Base-by-base conservation (phyloP, 371 early-diverging fungal genomes). In the Haplosporangium sp. region DNA sequence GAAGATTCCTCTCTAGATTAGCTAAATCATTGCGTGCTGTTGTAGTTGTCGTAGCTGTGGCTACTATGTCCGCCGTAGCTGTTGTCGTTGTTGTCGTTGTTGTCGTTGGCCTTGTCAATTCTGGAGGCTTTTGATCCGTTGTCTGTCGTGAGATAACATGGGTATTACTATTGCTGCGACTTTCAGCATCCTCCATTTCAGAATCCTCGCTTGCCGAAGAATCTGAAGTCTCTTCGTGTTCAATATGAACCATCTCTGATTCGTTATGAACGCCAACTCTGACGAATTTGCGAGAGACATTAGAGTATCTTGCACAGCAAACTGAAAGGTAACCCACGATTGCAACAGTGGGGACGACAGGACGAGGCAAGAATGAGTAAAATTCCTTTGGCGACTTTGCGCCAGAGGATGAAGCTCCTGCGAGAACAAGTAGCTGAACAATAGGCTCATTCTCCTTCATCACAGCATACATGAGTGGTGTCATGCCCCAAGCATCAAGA, bases 401-500 rank as follows among this genome's bases (percentile, higher is more conserved):
- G 10, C 79, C 79, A 11, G 68, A 67, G 0, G 79, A 64, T 9
- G 79, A 59, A 2, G 74, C 79, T 19, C 79, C 79, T 34, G 74
- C 74, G 15, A 74, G 34, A 42, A 79, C 65, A 38, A 79, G 74
- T 15, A 52, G 50, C 4, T 59, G 62, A 4, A 65, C 62, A 61
- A 79, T 58, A 2, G 56, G 8, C 19, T 71, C 74, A 15, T 71
- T 67, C 38, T 63, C 74, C 38, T 67, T 63, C 17, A 79, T n/a
- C 6, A 79, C 79, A 5, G 74, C 79, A n/a, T 79, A 79, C 79
- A 79, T 79, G 44, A 79, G 68, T 6, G 79, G 79, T 15, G 79
- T 79, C 71, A 71, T 67, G 8, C 50, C 70, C 68, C 71, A 79
- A 1, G 50, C 35, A 67, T 79, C 79, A 0, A 67, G 53, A 1